Percentiles rank a stretch among this genome's conserved stretches.
phyloP scores from a whole-genome alignment of 192 early-diverging fungal genomes.

The Chytriomyces confervae region DNA sequence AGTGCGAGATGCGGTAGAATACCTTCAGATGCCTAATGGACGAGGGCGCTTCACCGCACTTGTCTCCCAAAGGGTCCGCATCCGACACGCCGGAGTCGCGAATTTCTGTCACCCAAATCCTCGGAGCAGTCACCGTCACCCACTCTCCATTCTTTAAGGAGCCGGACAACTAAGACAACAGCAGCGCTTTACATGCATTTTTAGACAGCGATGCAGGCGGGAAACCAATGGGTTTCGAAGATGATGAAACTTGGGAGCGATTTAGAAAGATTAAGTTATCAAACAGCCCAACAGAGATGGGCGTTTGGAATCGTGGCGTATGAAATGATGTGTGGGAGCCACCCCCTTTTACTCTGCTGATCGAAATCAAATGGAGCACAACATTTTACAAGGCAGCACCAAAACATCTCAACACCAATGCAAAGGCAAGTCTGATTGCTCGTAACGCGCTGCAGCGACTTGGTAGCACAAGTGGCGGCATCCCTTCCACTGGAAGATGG shows the following conservation, averaged over 20 bases:
- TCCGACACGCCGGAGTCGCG: no score
- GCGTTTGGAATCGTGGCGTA: slow-evolving; percentile 60
- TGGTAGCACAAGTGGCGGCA: slow-evolving; percentile 39
- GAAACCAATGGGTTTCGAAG: no score
- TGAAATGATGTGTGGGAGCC: slow-evolving; percentile 62
- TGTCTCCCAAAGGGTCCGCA: no score
- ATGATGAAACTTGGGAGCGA: no score
- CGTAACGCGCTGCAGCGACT: slow-evolving; percentile 45
- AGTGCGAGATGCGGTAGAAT: not conserved
- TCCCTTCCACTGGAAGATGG: slow-evolving; percentile 50
- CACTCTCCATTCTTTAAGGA: no score
- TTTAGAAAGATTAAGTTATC: no score
- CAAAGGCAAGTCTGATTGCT: slow-evolving; percentile 39
- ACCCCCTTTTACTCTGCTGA: slow-evolving; percentile 61
- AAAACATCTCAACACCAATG: slow-evolving; percentile 27
- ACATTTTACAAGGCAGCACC: slow-evolving; percentile 50
- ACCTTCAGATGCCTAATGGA: not conserved
- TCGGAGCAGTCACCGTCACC: no score
- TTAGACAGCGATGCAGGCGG: no score
- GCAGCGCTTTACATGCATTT: no score
- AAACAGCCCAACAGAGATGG: slow-evolving; percentile 31
- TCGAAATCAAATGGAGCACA: slow-evolving; percentile 47
- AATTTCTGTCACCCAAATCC: no score
- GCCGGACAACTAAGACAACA: no score
- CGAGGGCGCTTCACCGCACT: no score